Base-by-base conservation (phyloP, 331 rosid species). In the Malus hybrid region DNA sequence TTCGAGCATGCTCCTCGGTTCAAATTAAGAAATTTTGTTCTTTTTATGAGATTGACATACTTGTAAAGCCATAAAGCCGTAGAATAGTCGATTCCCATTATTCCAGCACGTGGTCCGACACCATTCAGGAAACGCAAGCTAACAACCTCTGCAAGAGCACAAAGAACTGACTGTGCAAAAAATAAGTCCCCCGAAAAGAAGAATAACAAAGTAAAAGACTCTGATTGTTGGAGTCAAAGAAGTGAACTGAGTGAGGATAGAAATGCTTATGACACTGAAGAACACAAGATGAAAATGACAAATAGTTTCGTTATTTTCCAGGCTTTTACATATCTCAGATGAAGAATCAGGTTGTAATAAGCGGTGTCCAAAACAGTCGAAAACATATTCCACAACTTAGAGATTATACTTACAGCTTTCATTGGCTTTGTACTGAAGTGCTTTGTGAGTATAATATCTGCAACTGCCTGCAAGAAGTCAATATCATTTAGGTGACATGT, bases 101-200 rank as follows among this genome's bases (percentile, higher is more conserved):
- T 78, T 78, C 98, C 98, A 69, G 86, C 82, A 24, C 85, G 88
- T n/a, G 61, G 80, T 72, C 86, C 91, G 74, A 86, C 65, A 22
- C 98, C 98, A 70, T 83, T 83, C 64, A 91, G 24, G 69, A 85
- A 87, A 48, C 98, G 91, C 89, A 78, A 68, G 87, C 91, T 90
- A 72, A 86, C 82, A 62, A 93, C 82, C 86, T 93, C 98, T 7
- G 90, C 87, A 77, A 93, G 84, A 57, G 96, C 98, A 85, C 97
- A 87, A 78, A 91, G 78, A 79, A 86, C 81, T 54, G 85, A 50
- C 97, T 91, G 91, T 63, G 70, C 76, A 72, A 83, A 82, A 77
- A 69, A 22, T 28, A 60, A 67, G 42, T 44, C 48, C 60, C 71
- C 78, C 10, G 4, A 73, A 67, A 69, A 79, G 31, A 54, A 3